phyloP scores from a whole-genome alignment of 352 stramenopile genomes.

The Pythium insidiosum region DNA sequence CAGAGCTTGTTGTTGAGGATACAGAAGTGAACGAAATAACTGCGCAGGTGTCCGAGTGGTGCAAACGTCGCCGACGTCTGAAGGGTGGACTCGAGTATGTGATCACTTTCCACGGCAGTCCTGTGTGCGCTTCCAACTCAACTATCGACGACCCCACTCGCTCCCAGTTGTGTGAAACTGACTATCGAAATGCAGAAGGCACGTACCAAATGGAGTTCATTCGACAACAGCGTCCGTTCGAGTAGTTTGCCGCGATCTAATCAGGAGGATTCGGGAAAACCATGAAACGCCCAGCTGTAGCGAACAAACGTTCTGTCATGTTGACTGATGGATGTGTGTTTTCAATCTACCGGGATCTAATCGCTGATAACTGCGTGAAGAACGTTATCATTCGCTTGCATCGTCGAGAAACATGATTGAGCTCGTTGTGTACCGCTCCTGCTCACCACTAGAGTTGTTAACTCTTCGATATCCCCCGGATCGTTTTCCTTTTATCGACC shows the following conservation, averaged over 20 bases:
- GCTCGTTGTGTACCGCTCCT: constrained; percentile 27
- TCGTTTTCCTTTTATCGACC: constrained; percentile 3
- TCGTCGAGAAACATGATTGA: constrained; percentile 68
- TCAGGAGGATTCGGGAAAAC: neutral
- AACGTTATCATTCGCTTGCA: constrained; percentile 36
- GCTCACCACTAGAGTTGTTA: constrained; percentile 24
- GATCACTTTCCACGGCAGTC: constrained; percentile 10
- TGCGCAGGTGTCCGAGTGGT: constrained; percentile 3
- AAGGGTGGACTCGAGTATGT: neutral
- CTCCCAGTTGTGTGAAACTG: neutral
- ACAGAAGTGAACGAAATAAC: constrained; percentile 1
- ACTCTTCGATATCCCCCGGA: constrained; percentile 27
- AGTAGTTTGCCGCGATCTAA: no score
- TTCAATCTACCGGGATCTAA: no score
- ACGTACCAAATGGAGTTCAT: constrained; percentile 4
- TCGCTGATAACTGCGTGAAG: no score
- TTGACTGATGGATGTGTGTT: no score
- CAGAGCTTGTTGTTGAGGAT: constrained; percentile 1
- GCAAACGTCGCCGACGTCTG: neutral
- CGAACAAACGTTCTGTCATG: neutral
- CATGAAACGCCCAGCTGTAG: neutral
- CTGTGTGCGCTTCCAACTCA: neutral
- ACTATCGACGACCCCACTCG: neutral
- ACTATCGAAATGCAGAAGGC: constrained; percentile 1
- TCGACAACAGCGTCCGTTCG: neutral